Percentiles rank a stretch among this genome's conserved stretches.
phyloP scores from a whole-genome alignment of 805 yeast species.

The Metschnikowia arizonensis region DNA sequence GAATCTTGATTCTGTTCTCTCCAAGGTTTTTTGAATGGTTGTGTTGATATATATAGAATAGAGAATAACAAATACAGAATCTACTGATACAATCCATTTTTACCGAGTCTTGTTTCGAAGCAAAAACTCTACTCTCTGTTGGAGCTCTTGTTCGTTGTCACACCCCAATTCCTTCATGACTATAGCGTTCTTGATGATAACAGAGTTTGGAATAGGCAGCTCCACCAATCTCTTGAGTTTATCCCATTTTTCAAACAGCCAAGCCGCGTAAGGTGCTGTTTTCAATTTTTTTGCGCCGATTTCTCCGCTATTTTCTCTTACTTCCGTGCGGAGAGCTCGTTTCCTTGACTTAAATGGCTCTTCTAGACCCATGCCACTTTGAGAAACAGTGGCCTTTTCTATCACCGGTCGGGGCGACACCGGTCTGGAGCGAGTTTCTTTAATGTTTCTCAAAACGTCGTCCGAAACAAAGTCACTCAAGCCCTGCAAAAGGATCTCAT shows the following conservation, averaged over 20 bases:
- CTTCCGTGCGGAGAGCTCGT: neutral
- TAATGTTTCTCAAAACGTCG: neutral
- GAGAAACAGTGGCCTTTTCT: neutral
- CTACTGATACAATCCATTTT: neutral
- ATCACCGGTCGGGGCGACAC: neutral
- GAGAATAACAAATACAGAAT: too few relatives aligned
- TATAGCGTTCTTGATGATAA: slow-evolving; percentile 27
- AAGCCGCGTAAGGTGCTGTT: slow-evolving; percentile 14
- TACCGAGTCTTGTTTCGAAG: neutral
- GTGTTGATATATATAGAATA: too few relatives aligned
- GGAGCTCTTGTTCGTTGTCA: slow-evolving; percentile 26
- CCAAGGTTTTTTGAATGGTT: slow-evolving; percentile 50
- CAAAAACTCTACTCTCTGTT: slow-evolving; percentile 23
- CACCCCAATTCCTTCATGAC: slow-evolving; percentile 28
- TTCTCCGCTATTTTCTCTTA: slow-evolving; percentile 18
- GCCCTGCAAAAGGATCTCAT: neutral
- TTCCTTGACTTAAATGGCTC: neutral
- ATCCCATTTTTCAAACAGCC: slow-evolving; percentile 33
- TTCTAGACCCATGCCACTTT: neutral
- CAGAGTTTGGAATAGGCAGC: slow-evolving; percentile 26
- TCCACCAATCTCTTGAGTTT: slow-evolving; percentile 27
- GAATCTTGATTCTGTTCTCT: slow-evolving; percentile 47
- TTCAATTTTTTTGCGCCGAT: slow-evolving; percentile 19
- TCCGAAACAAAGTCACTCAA: slow-evolving; percentile 1
- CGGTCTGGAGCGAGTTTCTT: neutral